Conservation (phyloP, 2,329 filamentous ascomycete genomes). For the Graphiopsis chlorocephala region DNA sequence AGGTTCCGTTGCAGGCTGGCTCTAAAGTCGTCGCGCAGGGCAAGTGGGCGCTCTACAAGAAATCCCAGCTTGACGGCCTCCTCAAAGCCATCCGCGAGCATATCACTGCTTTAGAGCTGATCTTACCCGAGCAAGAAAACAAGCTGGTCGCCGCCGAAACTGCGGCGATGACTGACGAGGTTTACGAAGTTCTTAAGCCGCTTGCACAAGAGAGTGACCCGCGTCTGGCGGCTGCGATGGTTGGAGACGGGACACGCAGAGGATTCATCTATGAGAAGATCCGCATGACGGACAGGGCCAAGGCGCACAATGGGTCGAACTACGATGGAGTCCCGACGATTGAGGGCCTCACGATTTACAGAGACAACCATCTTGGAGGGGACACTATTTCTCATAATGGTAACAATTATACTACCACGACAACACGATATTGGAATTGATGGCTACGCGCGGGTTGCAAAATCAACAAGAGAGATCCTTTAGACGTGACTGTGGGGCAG, state of each 20-base stretch:
- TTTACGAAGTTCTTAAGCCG: not conserved
- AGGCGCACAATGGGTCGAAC: too few species aligned
- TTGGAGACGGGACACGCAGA: not conserved
- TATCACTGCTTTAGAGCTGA: not conserved
- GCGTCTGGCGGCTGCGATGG: not conserved
- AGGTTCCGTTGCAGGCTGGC: not conserved
- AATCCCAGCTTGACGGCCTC: not conserved
- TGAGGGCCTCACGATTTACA: too few species aligned
- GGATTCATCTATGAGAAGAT: not conserved
- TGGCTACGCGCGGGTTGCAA: too few species aligned
- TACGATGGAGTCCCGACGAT: too few species aligned
- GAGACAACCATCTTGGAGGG: too few species aligned
- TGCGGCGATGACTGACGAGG: not conserved
- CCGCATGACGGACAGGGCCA: not conserved
- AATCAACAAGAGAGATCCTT: too few species aligned
- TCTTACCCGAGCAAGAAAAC: not conserved
- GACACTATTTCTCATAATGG: not conserved
- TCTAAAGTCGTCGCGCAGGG: not conserved
- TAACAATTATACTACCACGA: not conserved
- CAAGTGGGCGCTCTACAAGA: conserved; percentile 6
- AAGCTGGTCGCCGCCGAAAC: not conserved
- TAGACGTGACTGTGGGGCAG: too few species aligned
- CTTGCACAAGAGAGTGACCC: not conserved
- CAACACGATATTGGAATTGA: too few species aligned
- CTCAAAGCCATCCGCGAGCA: not conserved